Evolutionary conservation across 345 rosid species (phyloP).

Genomic region (Raphanus raphanistrum): DNA sequence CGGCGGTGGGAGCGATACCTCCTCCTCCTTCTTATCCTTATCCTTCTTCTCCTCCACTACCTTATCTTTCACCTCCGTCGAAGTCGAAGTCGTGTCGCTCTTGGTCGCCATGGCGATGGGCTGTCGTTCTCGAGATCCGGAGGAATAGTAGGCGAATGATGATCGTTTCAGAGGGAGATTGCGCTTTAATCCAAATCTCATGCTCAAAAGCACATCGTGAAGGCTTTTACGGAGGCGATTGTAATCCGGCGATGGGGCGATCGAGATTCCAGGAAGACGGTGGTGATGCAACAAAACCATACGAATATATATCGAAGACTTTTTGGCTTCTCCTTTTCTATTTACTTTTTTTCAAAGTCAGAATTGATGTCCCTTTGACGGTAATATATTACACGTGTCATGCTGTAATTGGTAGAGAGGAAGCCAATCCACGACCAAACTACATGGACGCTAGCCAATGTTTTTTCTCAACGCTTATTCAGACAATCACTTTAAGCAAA

Average conservation of each 20-base stretch:
- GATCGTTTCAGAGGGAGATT: slow-evolving; percentile 25
- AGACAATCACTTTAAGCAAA: too few species aligned
- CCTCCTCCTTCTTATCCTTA: slow-evolving; percentile 2
- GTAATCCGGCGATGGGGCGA: neutral
- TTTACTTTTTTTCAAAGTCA: neutral
- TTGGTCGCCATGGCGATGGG: slow-evolving; percentile 33
- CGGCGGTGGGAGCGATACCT: slow-evolving; percentile 50
- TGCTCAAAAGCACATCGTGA: slow-evolving; percentile 25
- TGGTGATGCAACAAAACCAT: slow-evolving; percentile 20
- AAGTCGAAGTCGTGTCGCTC: slow-evolving; percentile 1
- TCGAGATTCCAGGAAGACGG: slow-evolving; percentile 24
- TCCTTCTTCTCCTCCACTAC: slow-evolving; percentile 14
- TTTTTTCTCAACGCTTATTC: neutral
- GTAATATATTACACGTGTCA: neutral
- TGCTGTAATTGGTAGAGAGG: neutral
- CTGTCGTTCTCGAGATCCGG: slow-evolving; percentile 16
- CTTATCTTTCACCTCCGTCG: slow-evolving; percentile 11
- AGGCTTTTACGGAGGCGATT: slow-evolving; percentile 1
- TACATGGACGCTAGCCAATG: neutral
- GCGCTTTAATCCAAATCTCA: slow-evolving; percentile 29
- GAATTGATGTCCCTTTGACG: neutral
- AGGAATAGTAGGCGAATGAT: slow-evolving; percentile 18
- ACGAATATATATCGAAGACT: neutral
- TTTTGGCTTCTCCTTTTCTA: neutral
- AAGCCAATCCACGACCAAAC: neutral